phyloP scores from a whole-genome alignment of 2,329 filamentous ascomycete genomes.

The Diaporthe capsici region DNA sequence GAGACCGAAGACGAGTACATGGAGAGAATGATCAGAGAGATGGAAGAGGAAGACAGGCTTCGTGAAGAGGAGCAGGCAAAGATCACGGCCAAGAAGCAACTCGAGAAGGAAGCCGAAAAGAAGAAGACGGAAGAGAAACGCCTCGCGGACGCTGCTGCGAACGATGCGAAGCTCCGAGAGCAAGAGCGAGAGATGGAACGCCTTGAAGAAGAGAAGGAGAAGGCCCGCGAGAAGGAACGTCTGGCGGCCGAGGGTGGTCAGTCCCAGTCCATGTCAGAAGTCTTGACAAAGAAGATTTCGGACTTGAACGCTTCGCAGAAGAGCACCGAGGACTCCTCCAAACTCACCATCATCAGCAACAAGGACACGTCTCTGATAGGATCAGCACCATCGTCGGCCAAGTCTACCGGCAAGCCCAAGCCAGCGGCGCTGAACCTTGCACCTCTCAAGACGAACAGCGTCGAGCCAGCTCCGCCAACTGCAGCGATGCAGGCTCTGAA shows the following conservation, averaged over 20 bases:
- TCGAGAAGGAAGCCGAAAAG: conserved; percentile 63
- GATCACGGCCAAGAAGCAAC: conserved; percentile 56
- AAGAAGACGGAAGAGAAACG: conserved; percentile 59
- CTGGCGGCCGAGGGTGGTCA: conserved; percentile 64
- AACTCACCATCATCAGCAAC: conserved; percentile 60
- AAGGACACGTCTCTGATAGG: conserved; percentile 31
- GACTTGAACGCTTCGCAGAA: conserved; percentile 57
- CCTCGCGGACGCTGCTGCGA: conserved; percentile 65
- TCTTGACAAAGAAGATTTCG: conserved; percentile 59
- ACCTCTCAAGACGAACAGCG: conserved; percentile 82
- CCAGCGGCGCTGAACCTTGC: conserved; percentile 91
- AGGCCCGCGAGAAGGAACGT: conserved; percentile 65
- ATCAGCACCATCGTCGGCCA: conserved; percentile 51
- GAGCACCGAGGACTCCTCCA: conserved; percentile 67
- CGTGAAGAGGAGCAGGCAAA: conserved; percentile 65
- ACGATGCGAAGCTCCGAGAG: conserved; percentile 77
- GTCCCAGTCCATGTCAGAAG: conserved; percentile 65
- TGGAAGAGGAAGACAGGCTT: conserved; percentile 69
- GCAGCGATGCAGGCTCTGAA: conserved; percentile 94
- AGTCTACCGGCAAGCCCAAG: conserved; percentile 71
- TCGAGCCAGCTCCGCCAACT: conserved; percentile 93
- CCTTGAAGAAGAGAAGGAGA: conserved; percentile 78
- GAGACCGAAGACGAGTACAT: conserved; percentile 64
- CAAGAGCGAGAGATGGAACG: conserved; percentile 81
- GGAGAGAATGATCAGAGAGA: conserved; percentile 73